Evolutionary conservation across 176 grass and related monocot genomes (phyloP), one percentile per base, ranked within the genome.

Genomic region (Juncus inflexus): DNA sequence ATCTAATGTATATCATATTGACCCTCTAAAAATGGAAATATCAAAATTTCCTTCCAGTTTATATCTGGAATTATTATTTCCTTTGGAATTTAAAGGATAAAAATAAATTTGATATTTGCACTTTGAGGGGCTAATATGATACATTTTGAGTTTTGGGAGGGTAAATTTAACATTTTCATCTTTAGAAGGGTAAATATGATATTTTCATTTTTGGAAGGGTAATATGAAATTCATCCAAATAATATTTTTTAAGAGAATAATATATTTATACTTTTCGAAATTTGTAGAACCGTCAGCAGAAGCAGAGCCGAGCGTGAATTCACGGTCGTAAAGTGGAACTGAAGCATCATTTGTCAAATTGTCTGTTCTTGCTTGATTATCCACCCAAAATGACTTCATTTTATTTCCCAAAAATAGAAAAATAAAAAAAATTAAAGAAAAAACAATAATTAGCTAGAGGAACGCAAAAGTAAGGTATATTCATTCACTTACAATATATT

Each of bases 311-410:
- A 92, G 81, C 28, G 88, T 70, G 65, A 83, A 99, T 37, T 86
- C 88, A 14, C 94, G 80, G 61, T 99, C 80, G 47, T 99, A 99
- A 59, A 92, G 40, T 19, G 94, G 94, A 58, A 89, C 85, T 6
- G 63, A 81, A 74, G 64, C 79, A 75, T 90, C 86, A 15, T 86
- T 70, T 58, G 76, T 72, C 0, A 69, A 57, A 55, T 73, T 81
- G 66, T 57, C 77, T 12, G 78, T 77, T 67, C 80, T 89, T 74
- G 80, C 85, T 81, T 99, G 88, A 60, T 78, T 86, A 78, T 99
- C 94, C 57, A 99, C 66, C 80, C 94, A 92, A 84, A 99, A 99
- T 69, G 94, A 80, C 94, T 92, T 65, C 6, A 69, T 40, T 58
- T 40, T 28, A 28, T 28, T 28, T 64, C 0, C 14, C 56, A 9